phyloP scores from a whole-genome alignment of 1,139 yeast genomes.

The Saccharomyces hybrid region DNA sequence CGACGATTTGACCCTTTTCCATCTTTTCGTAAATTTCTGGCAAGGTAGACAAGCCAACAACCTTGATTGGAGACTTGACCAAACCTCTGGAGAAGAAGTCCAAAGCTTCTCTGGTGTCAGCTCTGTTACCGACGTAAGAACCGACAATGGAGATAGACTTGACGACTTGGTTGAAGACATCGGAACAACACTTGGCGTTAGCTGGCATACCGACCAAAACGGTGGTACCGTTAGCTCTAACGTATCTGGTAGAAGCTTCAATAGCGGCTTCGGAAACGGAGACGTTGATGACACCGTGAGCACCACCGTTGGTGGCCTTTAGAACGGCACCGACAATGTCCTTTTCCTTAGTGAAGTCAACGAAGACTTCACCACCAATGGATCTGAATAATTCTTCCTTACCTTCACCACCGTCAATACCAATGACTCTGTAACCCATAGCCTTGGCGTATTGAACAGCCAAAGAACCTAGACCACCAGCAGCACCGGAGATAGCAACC shows the following conservation, averaged over 20 bases:
- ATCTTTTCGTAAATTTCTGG: conserved; percentile 48
- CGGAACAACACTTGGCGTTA: conserved; percentile 46
- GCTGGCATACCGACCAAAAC: conserved; percentile 62
- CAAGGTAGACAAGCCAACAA: conserved; percentile 52
- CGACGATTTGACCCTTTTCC: conserved; percentile 56
- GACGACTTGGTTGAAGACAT: conserved; percentile 49
- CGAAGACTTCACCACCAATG: conserved; percentile 52
- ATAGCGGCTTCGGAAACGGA: conserved; percentile 55
- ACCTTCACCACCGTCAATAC: conserved; percentile 56
- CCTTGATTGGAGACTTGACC: conserved; percentile 52
- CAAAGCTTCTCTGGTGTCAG: conserved; percentile 58
- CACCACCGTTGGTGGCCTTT: conserved; percentile 51
- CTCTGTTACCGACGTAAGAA: conserved; percentile 63
- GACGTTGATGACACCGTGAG: conserved; percentile 57
- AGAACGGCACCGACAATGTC: conserved; percentile 45
- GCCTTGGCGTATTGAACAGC: conserved; percentile 60
- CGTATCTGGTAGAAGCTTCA: conserved; percentile 48
- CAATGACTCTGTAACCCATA: conserved; percentile 56
- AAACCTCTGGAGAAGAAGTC: conserved; percentile 57
- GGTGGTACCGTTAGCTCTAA: conserved; percentile 53
- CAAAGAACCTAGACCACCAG: conserved; percentile 60
- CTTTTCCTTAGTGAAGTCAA: conserved; percentile 47
- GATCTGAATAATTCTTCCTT: conserved; percentile 45
- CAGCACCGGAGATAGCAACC: conserved; percentile 62
- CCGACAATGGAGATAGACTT: conserved; percentile 49